Evolutionary conservation across 331 rosid species (phyloP), one percentile per base, ranked within the genome.

Genomic region (Saraca asoca): DNA sequence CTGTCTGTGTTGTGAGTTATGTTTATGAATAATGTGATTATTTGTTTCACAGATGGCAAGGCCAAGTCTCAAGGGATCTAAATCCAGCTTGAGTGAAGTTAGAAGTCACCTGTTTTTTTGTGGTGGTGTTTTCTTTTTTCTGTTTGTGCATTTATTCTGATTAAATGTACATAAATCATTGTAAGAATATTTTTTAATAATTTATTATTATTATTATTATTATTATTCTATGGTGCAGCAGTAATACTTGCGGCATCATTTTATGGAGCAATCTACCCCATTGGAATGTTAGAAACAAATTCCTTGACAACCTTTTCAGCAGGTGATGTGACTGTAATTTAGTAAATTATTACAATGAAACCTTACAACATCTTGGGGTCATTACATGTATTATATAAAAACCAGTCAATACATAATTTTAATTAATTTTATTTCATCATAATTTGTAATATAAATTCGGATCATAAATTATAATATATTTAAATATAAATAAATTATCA

Each of bases 11-110:
- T 10, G 41, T 70, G 9, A 33, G 39, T 19, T 58, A 9, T 39
- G 58, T 34, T 74, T 53, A 58, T 64, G 63, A 69, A 70, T 60
- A 54, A 66, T 29, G 12, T 52, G 59, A 16, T 50, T 59, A 44
- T 48, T 75, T 79, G 75, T 83, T 74, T 45, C 58, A 77, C 95
- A 94, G 99, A 90, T 94, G 99, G 99, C 99, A 90, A 71, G 97
- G 99, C 59, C 97, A 83, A 84, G 86, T 75, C 63, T 88, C 93
- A 12, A 43, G 87, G 55, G 93, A 94, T 90, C 81, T 88, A 66
- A 86, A 78, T 74, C 85, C 84, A 65, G 68, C 95, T 58, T 94
- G 76, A 77, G 68, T 12, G 72, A 73, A 69, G 90, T 68, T 78
- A 33, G 58, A 72, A 64, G 64, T 14, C 59, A 45, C 71, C 69